These are phyloP conservation scores for Rhizoclosmatium sp. DNA, from an alignment of 192 early-diverging fungal species.

Conservation along the genomic window DNA sequence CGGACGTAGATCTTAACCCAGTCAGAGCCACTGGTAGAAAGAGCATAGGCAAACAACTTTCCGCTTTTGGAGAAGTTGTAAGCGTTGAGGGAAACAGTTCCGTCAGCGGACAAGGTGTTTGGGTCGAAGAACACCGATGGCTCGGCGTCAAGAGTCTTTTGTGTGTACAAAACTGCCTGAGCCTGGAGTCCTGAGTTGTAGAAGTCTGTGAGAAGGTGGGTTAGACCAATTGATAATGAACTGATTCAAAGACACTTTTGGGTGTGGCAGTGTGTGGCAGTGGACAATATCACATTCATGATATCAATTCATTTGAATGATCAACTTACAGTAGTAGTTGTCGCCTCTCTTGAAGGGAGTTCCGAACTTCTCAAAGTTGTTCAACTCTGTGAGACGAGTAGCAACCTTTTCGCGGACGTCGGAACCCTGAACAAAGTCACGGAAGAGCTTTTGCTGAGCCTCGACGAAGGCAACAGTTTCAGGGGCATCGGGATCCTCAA, in stretches of 20 bases:
- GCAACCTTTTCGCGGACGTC: conserved; percentile 35
- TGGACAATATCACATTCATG: too few species aligned
- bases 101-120: conserved; percentile 65
- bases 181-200: conserved; percentile 51
- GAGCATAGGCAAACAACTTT: conserved; percentile 63
- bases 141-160: conserved; percentile 50
- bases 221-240: background rate
- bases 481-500: conserved; percentile 62
- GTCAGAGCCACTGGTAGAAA: conserved; percentile 63
- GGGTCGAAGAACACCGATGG: conserved; percentile 61
- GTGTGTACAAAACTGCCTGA: conserved; percentile 66
- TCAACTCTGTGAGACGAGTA: conserved; percentile 50
- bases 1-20: conserved; percentile 69
- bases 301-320: background rate
- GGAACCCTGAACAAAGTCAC: conserved; percentile 40
- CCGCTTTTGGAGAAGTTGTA: conserved; percentile 66
- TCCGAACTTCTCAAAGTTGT: conserved; percentile 53
- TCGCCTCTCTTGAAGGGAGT: conserved; percentile 56
- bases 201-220: conserved; percentile 15
- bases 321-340: conserved; percentile 59
- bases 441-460: conserved; percentile 57
- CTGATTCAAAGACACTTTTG: background rate
- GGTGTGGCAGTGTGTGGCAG: too few species aligned
- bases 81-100: conserved; percentile 60
- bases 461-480: conserved; percentile 64